Evolutionary conservation across 768 basidiomycete genomes (phyloP).

Genomic region (Hygrophorus russula): DNA sequence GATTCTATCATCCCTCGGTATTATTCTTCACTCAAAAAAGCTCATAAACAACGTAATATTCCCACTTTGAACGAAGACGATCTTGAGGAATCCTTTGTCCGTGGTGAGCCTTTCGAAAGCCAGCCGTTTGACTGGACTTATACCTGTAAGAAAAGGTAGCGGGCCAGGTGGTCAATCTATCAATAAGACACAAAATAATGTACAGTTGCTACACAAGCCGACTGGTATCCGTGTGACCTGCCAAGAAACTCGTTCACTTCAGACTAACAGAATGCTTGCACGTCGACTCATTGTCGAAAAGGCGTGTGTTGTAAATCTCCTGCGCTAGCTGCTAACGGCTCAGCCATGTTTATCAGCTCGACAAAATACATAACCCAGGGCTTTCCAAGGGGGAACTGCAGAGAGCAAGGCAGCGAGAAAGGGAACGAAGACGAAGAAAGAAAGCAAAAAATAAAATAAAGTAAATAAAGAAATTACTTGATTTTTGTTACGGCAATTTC

Average conservation of each 20-base stretch:
- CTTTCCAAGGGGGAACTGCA: conserved; percentile 58
- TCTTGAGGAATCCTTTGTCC: conserved; percentile 78
- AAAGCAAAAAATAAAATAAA: conserved; percentile 61
- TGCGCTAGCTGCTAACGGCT: conserved; percentile 10
- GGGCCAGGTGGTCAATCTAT: conserved; percentile 96
- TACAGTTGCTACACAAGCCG: conserved; percentile 82
- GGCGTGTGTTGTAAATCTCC: conserved; percentile 32
- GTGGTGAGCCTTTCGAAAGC: conserved; percentile 38
- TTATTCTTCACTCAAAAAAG: conserved; percentile 65
- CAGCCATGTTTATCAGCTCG: conserved; percentile 39
- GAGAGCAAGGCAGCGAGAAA: conserved; percentile 63
- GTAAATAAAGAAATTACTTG: not conserved
- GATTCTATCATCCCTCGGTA: conserved; percentile 26
- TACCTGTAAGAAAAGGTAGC: conserved; percentile 41
- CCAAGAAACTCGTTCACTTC: conserved; percentile 80
- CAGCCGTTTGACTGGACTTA: not conserved
- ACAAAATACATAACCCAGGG: conserved; percentile 63
- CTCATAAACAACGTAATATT: conserved; percentile 47
- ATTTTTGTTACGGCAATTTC: not conserved
- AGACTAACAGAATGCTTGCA: conserved; percentile 70
- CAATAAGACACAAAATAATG: conserved; percentile 90
- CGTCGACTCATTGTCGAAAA: conserved; percentile 66
- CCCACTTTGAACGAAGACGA: conserved; percentile 71
- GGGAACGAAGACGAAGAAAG: conserved; percentile 64
- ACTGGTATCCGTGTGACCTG: conserved; percentile 80